Evolutionary conservation across 108 stramenopile genomes (phyloP).

Genomic region (Mediolabrus comicus): DNA sequence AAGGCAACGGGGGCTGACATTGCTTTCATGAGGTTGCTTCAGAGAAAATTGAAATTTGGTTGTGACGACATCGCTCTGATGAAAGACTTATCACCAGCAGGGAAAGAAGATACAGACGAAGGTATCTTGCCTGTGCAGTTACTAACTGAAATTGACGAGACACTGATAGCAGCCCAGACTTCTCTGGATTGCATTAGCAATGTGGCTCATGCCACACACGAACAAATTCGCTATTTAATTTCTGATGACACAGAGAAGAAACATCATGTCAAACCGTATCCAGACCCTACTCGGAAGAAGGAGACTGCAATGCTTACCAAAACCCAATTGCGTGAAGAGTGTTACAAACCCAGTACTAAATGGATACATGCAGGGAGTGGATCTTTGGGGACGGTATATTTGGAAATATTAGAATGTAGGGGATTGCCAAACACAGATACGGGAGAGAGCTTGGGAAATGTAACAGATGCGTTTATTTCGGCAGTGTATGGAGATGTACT

Average conservation of each 20-base stretch:
- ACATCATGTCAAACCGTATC: slow-evolving; percentile 62
- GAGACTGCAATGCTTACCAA: slow-evolving; percentile 52
- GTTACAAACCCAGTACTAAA: slow-evolving; percentile 47
- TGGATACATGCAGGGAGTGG: slow-evolving; percentile 70
- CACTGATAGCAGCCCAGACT: slow-evolving; percentile 31
- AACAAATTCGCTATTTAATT: slow-evolving; percentile 26
- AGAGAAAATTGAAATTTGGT: background rate
- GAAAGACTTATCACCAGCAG: background rate
- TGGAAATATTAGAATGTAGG: slow-evolving; percentile 64
- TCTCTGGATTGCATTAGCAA: slow-evolving; percentile 38
- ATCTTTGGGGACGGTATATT: slow-evolving; percentile 46
- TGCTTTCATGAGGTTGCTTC: slow-evolving; percentile 35
- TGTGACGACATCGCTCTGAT: background rate
- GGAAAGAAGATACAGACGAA: background rate
- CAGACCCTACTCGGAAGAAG: slow-evolving; percentile 51
- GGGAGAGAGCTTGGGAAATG: slow-evolving; percentile 58
- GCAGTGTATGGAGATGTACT: slow-evolving; percentile 51
- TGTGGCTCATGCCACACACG: slow-evolving; percentile 26
- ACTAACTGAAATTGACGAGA: slow-evolving; percentile 59
- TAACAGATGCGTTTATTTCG: slow-evolving; percentile 53
- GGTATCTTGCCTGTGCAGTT: slow-evolving; percentile 27
- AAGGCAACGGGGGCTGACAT: slow-evolving; percentile 56
- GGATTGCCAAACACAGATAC: slow-evolving; percentile 61
- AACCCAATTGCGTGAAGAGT: slow-evolving; percentile 49
- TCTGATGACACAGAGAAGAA: slow-evolving; percentile 16